A percentile compares a stretch with the other conserved stretches of the same genome.
These are phyloP conservation scores for Alternaria triticina DNA, from an alignment of 2,329 filamentous ascomycete genomes.

Conservation along the genomic window DNA sequence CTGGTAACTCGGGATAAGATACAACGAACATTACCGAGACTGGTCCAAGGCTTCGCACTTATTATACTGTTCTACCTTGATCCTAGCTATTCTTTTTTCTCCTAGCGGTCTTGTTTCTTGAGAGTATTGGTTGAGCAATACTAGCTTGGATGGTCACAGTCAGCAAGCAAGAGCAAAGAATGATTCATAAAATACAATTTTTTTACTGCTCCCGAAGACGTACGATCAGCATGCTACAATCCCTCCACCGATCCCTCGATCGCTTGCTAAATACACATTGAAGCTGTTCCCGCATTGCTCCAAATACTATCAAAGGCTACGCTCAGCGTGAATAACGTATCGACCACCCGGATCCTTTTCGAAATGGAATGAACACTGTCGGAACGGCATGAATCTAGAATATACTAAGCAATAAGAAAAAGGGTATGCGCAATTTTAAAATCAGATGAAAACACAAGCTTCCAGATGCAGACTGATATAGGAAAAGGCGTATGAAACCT, in stretches of 20 bases:
- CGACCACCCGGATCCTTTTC: constrained; percentile 2
- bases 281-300: constrained; percentile 1
- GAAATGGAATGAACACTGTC: constrained; percentile 7
- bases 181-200: neutral
- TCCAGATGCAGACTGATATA: constrained; percentile 13
- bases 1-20: neutral
- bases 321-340: constrained; percentile 10
- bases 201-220: neutral
- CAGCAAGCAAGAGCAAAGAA: neutral
- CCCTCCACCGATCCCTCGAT: neutral
- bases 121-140: neutral
- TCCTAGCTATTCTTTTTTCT: neutral
- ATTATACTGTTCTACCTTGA: neutral
- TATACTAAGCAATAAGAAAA: constrained; percentile 25
- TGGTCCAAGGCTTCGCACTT: neutral
- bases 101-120: neutral
- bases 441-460: constrained; percentile 13
- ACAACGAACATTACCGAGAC: neutral
- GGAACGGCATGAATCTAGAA: constrained; percentile 22
- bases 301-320: constrained; percentile 20
- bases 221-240: neutral
- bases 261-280: constrained; percentile 8
- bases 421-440: constrained; percentile 34
- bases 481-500: constrained; percentile 7
- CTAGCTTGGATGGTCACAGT: neutral